A percentile compares a stretch with the other conserved stretches of the same genome.
Evolutionary conservation across 1,284 basidiomycete genomes (phyloP).

Genomic region (Prillingera fragicola): DNA sequence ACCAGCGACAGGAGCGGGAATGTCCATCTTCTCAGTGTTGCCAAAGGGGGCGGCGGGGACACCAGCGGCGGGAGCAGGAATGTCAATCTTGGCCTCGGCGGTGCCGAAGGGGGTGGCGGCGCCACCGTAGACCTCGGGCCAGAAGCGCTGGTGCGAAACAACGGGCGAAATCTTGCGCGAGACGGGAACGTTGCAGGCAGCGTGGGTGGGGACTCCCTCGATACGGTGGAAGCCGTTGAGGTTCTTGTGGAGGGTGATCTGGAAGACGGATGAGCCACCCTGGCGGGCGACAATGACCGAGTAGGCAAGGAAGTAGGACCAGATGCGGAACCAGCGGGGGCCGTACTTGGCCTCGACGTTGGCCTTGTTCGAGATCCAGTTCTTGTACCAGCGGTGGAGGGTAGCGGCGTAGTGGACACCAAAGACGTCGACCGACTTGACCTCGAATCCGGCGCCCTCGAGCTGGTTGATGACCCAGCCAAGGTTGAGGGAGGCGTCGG

Average conservation of each 20-base stretch:
- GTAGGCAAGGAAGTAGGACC: conserved; percentile 86
- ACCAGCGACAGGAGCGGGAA: not conserved
- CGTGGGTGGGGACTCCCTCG: conserved; percentile 68
- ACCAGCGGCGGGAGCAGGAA: not conserved
- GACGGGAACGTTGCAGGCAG: conserved; percentile 33
- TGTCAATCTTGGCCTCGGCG: not conserved
- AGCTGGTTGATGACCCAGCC: conserved; percentile 84
- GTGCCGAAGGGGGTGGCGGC: not conserved
- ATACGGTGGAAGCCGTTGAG: conserved; percentile 87
- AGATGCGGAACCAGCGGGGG: conserved; percentile 80
- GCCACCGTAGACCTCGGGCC: conserved; percentile 22
- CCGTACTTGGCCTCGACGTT: conserved; percentile 85
- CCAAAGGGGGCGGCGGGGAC: not conserved
- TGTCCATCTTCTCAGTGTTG: not conserved
- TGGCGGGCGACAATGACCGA: conserved; percentile 57
- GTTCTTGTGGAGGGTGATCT: conserved; percentile 96
- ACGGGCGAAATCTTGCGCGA: conserved; percentile 19
- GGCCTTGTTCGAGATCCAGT: conserved; percentile 86
- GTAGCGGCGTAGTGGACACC: conserved; percentile 97
- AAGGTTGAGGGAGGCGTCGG: conserved; percentile 89
- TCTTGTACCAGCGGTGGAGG: conserved; percentile 89
- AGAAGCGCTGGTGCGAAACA: conserved; percentile 33
- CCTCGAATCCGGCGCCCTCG: conserved; percentile 90
- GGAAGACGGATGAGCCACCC: conserved; percentile 84
- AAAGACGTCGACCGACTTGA: conserved; percentile 92